A percentile compares a stretch with the other conserved stretches of the same genome.
Evolutionary conservation across 352 stramenopile species (phyloP).

Genomic region (Phytopythium delawarense): DNA sequence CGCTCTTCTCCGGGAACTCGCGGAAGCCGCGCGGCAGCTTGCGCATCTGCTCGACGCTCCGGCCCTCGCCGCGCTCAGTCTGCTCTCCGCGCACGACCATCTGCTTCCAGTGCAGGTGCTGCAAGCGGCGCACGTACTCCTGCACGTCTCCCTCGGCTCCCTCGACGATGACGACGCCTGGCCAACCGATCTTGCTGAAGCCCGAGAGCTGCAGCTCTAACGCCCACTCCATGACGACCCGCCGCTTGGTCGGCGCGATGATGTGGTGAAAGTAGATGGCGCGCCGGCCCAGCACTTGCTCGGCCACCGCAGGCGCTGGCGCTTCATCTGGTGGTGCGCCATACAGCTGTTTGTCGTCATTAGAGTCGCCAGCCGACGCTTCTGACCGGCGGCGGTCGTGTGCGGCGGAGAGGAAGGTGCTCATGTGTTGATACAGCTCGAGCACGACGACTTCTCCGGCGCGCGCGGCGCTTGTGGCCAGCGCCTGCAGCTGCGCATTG

Average conservation of each 20-base stretch:
- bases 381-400: background rate
- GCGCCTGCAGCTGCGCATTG: slow-evolving; percentile 22
- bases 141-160: slow-evolving; percentile 42
- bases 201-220: slow-evolving; percentile 57
- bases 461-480: slow-evolving; percentile 20
- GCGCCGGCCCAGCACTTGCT: slow-evolving; percentile 42
- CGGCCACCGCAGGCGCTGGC: background rate
- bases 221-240: slow-evolving; percentile 69
- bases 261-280: slow-evolving; percentile 87
- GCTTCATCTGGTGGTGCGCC: background rate
- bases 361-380: background rate
- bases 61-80: slow-evolving; percentile 13
- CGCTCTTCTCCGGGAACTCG: slow-evolving; percentile 56
- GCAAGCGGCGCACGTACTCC: slow-evolving; percentile 69
- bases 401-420: slow-evolving; percentile 35
- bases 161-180: slow-evolving; percentile 73
- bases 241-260: slow-evolving; percentile 66
- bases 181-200: slow-evolving; percentile 83
- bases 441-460: slow-evolving; percentile 44
- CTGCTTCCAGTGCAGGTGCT: slow-evolving; percentile 79
- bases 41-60: slow-evolving; percentile 20
- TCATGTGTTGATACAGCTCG: slow-evolving; percentile 63
- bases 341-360: slow-evolving; percentile 1
- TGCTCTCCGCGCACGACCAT: slow-evolving; percentile 78
- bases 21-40: slow-evolving; percentile 38